These are phyloP conservation scores for Metschnikowia colocasiae DNA, from an alignment of 805 yeast species.

Conservation along the genomic window DNA sequence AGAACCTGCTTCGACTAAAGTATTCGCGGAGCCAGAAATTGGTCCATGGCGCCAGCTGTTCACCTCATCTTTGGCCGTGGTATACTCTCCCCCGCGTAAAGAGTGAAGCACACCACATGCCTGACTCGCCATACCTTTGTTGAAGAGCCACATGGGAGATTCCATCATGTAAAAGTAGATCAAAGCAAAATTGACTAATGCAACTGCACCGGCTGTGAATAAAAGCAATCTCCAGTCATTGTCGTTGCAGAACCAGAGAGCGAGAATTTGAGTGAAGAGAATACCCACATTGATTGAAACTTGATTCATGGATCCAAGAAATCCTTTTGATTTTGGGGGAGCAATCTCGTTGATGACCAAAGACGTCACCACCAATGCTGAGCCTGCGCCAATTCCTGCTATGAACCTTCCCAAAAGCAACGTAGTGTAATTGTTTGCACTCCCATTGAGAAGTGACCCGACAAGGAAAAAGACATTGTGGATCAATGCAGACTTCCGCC, in stretches of 20 bases:
- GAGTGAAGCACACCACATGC: slow-evolving; percentile 38
- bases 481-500: slow-evolving; percentile 49
- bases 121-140: slow-evolving; percentile 42
- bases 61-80: slow-evolving; percentile 34
- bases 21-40: not conserved
- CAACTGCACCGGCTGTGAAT: slow-evolving; percentile 55
- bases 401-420: slow-evolving; percentile 68
- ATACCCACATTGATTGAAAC: slow-evolving; percentile 84
- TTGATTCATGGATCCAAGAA: slow-evolving; percentile 87
- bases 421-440: slow-evolving; percentile 38
- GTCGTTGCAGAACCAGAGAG: slow-evolving; percentile 62
- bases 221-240: slow-evolving; percentile 72
- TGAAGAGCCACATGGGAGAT: slow-evolving; percentile 79
- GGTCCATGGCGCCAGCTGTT: slow-evolving; percentile 29
- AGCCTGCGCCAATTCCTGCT: slow-evolving; percentile 85
- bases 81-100: slow-evolving; percentile 39
- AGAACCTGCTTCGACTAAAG: slow-evolving; percentile 17
- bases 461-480: slow-evolving; percentile 50
- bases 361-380: slow-evolving; percentile 81
- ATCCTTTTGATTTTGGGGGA: slow-evolving; percentile 65
- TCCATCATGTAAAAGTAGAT: slow-evolving; percentile 50
- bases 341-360: slow-evolving; percentile 76
- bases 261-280: slow-evolving; percentile 69
- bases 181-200: slow-evolving; percentile 44
- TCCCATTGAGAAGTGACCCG: slow-evolving; percentile 62